Percentiles rank a stretch among this genome's conserved stretches.
phyloP scores from a whole-genome alignment of 306 rosid species.

The Sesbania bispinosa region DNA sequence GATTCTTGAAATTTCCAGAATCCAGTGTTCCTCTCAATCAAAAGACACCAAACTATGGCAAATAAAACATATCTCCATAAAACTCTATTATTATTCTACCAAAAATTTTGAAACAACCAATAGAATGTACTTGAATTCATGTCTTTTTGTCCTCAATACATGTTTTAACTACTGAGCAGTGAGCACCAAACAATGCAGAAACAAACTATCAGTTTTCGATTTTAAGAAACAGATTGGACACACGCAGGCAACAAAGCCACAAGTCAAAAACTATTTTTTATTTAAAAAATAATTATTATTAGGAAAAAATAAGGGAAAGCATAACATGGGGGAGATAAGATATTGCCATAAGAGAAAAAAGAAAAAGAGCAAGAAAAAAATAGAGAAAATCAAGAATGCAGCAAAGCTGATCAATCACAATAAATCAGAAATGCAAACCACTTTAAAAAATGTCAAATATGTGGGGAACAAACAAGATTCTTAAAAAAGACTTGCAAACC shows the following conservation, averaged over 20 bases:
- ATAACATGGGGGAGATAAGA: too few relatives aligned
- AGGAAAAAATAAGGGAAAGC: too few relatives aligned
- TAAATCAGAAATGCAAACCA: neutral
- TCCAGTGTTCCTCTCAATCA: neutral
- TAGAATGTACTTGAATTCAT: neutral
- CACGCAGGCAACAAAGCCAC: too few relatives aligned
- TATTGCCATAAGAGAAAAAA: too few relatives aligned
- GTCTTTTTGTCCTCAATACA: neutral
- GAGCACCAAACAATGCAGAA: too few relatives aligned
- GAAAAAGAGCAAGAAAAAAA: too few relatives aligned
- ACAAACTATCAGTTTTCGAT: too few relatives aligned
- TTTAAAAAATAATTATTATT: too few relatives aligned
- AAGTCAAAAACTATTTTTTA: too few relatives aligned
- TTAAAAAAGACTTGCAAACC: neutral
- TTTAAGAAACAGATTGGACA: too few relatives aligned
- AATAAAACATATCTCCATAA: neutral
- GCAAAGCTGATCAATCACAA: neutral
- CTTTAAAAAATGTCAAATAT: neutral
- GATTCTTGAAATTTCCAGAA: conserved; percentile 15
- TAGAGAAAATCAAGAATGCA: too few relatives aligned
- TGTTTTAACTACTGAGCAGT: too few relatives aligned
- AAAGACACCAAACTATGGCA: neutral
- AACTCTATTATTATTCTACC: neutral
- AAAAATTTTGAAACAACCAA: neutral
- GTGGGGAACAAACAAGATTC: neutral